These are phyloP conservation scores for Geranium incanum DNA, from an alignment of 441 rosid species.

Conservation along the genomic window DNA sequence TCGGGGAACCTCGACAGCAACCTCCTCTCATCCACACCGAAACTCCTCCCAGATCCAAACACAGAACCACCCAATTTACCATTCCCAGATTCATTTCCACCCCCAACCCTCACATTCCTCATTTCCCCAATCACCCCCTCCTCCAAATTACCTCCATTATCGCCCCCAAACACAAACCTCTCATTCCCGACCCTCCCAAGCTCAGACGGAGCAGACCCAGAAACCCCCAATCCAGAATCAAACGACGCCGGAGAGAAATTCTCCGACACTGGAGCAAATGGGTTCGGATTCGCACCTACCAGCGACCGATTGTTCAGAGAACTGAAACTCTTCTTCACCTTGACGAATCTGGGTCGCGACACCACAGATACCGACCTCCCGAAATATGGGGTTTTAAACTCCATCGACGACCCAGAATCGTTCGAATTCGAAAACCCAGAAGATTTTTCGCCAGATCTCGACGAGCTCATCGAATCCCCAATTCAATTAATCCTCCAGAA, in stretches of 20 bases:
- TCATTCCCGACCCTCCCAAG: slow-evolving; percentile 13
- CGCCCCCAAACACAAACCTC: slow-evolving; percentile 30
- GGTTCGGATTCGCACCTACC: slow-evolving; percentile 41
- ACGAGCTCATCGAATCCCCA: slow-evolving; percentile 35
- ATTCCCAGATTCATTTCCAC: slow-evolving; percentile 16
- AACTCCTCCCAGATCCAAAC: slow-evolving; percentile 12
- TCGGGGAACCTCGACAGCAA: slow-evolving; percentile 27
- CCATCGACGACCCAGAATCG: slow-evolving; percentile 17
- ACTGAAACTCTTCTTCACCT: slow-evolving; percentile 43
- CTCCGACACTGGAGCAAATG: slow-evolving; percentile 24
- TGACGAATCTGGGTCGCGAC: slow-evolving; percentile 50
- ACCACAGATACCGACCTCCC: slow-evolving; percentile 36
- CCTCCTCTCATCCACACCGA: slow-evolving; percentile 21
- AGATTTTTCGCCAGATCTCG: slow-evolving; percentile 38
- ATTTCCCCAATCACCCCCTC: slow-evolving; percentile 34
- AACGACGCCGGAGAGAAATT: slow-evolving; percentile 6
- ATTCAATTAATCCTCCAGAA: slow-evolving; percentile 2
- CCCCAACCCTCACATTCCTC: slow-evolving; percentile 43
- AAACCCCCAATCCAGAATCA: slow-evolving; percentile 18
- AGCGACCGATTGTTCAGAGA: slow-evolving; percentile 25
- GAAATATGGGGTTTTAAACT: slow-evolving; percentile 17
- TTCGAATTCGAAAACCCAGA: slow-evolving; percentile 37
- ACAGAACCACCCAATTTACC: slow-evolving; percentile 2
- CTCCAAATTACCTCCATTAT: slow-evolving; percentile 23
- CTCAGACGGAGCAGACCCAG: slow-evolving; percentile 10